Percentiles rank a stretch among this genome's conserved stretches.
phyloP scores from a whole-genome alignment of 2,329 filamentous ascomycete genomes.

The Colletotrichum musicola region DNA sequence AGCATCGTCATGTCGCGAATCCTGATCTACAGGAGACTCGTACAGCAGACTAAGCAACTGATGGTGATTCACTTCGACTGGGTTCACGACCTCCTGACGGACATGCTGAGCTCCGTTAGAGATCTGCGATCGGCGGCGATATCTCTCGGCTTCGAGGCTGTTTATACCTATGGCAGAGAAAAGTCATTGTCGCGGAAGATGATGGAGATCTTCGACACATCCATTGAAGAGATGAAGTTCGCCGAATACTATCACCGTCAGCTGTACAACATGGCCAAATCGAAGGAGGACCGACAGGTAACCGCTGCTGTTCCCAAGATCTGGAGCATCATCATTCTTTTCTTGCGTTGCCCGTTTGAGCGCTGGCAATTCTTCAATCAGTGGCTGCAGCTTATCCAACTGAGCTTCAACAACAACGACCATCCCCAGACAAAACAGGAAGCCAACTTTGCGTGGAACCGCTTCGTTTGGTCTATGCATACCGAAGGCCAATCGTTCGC shows the following conservation, averaged over 20 bases:
- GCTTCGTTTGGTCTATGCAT: constrained; percentile 81
- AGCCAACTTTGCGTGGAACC: constrained; percentile 88
- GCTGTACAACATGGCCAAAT: constrained; percentile 76
- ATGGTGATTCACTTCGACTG: constrained; percentile 83
- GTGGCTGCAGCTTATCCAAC: constrained; percentile 85
- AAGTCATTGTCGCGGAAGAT: constrained; percentile 75
- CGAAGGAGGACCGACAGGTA: constrained; percentile 67
- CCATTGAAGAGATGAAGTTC: constrained; percentile 72
- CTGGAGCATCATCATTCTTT: constrained; percentile 85
- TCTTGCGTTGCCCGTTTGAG: constrained; percentile 75
- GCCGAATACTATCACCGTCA: constrained; percentile 76
- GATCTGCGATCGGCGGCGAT: constrained; percentile 84
- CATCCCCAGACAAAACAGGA: constrained; percentile 74
- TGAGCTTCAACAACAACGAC: constrained; percentile 86
- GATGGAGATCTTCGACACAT: constrained; percentile 71
- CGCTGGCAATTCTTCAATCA: constrained; percentile 80
- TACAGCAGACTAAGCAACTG: constrained; percentile 76
- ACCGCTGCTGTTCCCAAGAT: constrained; percentile 80
- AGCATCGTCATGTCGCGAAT: constrained; percentile 83
- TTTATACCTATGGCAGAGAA: constrained; percentile 77
- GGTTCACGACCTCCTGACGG: constrained; percentile 84
- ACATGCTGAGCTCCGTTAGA: constrained; percentile 82
- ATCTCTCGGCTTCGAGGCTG: constrained; percentile 77
- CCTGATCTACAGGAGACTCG: constrained; percentile 80
- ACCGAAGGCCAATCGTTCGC: constrained; percentile 71